These are phyloP conservation scores for Penicillium roqueforti DNA, from an alignment of 495 filamentous ascomycete genomes.

Conservation along the genomic window DNA sequence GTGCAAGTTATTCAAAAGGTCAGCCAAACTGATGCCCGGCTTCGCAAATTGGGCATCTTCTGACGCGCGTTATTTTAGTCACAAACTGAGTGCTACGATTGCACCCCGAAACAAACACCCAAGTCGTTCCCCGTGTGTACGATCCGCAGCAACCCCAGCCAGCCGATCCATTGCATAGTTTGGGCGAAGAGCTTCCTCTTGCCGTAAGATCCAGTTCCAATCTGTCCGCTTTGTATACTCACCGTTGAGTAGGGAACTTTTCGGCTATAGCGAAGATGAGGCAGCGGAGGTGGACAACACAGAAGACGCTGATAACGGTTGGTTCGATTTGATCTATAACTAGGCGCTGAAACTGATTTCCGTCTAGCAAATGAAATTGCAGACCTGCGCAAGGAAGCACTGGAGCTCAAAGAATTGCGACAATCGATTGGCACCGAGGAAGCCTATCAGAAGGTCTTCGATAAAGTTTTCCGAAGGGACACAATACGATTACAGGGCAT, in stretches of 20 bases:
- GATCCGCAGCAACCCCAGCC: slow-evolving; percentile 88
- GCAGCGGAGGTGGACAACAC: slow-evolving; percentile 64
- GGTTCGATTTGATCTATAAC: slow-evolving; percentile 8
- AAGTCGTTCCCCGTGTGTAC: slow-evolving; percentile 95
- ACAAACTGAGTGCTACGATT: slow-evolving; percentile 96
- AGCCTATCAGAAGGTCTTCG: slow-evolving; percentile 79
- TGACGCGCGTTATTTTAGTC: slow-evolving; percentile 46
- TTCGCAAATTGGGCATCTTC: neutral
- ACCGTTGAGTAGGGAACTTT: slow-evolving; percentile 62
- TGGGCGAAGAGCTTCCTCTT: slow-evolving; percentile 97
- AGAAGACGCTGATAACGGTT: slow-evolving; percentile 76
- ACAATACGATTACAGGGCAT: slow-evolving; percentile 78
- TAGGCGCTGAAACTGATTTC: slow-evolving; percentile 18
- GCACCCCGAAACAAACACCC: slow-evolving; percentile 78
- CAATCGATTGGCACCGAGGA: slow-evolving; percentile 74
- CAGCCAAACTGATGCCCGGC: neutral
- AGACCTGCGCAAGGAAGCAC: slow-evolving; percentile 76
- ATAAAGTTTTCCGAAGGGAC: slow-evolving; percentile 88
- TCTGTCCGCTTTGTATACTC: neutral
- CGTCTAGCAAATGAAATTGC: slow-evolving; percentile 71
- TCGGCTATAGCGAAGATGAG: slow-evolving; percentile 86
- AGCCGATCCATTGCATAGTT: slow-evolving; percentile 98
- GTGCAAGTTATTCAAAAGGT: slow-evolving; percentile 93
- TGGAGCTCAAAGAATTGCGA: slow-evolving; percentile 76
- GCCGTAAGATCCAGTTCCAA: slow-evolving; percentile 45